Conservation (phyloP, 345 rosid genomes). For the Fremontodendron californicum region DNA sequence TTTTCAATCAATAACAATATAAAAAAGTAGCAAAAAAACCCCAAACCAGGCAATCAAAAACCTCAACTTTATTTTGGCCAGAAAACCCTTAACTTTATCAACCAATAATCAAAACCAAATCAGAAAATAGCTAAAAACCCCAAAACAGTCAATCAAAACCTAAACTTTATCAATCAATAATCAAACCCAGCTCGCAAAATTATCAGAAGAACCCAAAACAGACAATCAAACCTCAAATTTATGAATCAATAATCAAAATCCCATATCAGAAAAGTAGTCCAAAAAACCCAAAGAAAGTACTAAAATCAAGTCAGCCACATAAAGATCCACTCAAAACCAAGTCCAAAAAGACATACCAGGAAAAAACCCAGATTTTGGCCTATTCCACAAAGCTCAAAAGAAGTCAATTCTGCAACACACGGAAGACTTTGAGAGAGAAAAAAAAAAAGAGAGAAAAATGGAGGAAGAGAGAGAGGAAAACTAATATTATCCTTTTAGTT, state of each 20-base stretch:
- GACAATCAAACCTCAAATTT: neutral
- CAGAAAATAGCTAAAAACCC: neutral
- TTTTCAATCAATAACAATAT: neutral
- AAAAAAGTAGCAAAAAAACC: neutral
- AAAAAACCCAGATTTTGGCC: neutral
- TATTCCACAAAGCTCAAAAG: neutral
- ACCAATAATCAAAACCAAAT: neutral
- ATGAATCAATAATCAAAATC: neutral
- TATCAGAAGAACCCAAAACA: neutral
- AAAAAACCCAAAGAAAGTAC: neutral
- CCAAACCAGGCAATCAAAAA: neutral
- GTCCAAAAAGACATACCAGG: neutral
- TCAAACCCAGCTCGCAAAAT: neutral
- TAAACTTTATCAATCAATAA: neutral
- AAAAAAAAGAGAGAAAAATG: neutral
- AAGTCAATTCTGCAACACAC: neutral
- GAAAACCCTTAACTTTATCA: neutral
- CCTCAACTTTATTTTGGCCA: neutral
- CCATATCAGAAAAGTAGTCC: conserved; percentile 1
- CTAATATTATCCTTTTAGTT: neutral
- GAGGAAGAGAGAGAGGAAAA: neutral
- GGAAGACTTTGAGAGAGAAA: neutral
- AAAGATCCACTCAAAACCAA: conserved; percentile 8
- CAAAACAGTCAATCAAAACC: neutral
- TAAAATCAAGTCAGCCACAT: neutral